phyloP scores from a whole-genome alignment of 257 asterid species.

The Solanum sitiens region DNA sequence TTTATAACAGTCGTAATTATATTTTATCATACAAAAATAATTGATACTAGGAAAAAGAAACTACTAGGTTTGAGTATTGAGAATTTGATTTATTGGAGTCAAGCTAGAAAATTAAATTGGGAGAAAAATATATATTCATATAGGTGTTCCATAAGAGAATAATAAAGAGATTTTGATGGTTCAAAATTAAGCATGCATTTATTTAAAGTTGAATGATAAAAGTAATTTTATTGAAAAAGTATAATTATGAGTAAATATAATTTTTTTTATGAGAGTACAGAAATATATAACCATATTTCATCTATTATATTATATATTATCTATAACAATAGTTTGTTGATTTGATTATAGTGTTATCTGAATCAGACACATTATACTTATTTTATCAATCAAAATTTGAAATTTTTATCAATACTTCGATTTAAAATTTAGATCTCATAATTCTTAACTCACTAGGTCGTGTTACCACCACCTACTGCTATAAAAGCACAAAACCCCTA shows the following conservation, averaged over 20 bases:
- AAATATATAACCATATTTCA: background rate
- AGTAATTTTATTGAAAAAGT: background rate
- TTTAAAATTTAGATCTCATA: background rate
- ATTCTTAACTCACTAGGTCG: background rate
- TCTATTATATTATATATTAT: background rate
- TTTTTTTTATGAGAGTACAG: fast-evolving
- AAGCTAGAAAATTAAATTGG: background rate
- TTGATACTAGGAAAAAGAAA: background rate
- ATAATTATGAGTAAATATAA: background rate
- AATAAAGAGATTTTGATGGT: no score
- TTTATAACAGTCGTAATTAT: fast-evolving
- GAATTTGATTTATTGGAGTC: background rate
- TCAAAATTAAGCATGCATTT: no score
- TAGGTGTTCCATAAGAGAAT: background rate
- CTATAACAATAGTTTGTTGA: fast-evolving
- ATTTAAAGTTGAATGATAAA: background rate
- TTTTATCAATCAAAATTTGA: background rate
- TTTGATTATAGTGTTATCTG: background rate
- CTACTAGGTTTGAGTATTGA: background rate
- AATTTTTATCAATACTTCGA: fast-evolving
- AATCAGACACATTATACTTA: fast-evolving
- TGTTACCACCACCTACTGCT: background rate
- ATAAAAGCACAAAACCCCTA: background rate
- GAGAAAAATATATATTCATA: background rate
- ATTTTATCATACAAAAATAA: background rate